These are phyloP conservation scores for Cairneyella variabilis DNA, from an alignment of 495 filamentous ascomycete species.

Conservation along the genomic window DNA sequence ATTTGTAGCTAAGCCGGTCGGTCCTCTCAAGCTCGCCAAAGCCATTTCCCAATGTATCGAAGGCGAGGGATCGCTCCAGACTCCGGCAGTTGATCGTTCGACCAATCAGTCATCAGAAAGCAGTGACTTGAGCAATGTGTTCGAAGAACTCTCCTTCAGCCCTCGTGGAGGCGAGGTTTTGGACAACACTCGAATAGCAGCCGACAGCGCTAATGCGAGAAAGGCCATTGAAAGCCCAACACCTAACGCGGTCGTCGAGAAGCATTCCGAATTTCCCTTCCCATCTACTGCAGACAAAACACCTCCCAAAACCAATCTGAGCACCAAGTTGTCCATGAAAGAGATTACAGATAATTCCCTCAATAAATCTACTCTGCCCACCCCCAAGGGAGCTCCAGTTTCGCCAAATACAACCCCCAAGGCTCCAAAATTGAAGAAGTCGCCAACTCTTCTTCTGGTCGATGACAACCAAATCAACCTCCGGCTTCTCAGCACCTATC, in stretches of 20 bases:
- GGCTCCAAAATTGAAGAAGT: not conserved
- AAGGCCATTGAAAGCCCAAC: slow-evolving; percentile 26
- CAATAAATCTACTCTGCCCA: not conserved
- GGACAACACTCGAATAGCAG: slow-evolving; percentile 25
- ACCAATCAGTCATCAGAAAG: not conserved
- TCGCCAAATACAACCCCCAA: not conserved
- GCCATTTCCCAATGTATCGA: slow-evolving; percentile 21
- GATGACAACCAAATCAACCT: slow-evolving; percentile 77
- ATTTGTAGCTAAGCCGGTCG: slow-evolving; percentile 24
- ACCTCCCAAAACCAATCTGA: not conserved
- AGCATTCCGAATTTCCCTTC: slow-evolving; percentile 24
- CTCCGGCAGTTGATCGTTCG: slow-evolving; percentile 4
- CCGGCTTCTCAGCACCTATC: slow-evolving; percentile 57
- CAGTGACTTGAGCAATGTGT: slow-evolving; percentile 19
- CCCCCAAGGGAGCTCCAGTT: not conserved
- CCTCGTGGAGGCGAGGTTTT: slow-evolving; percentile 21
- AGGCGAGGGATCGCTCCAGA: not conserved
- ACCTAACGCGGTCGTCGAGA: slow-evolving; percentile 18
- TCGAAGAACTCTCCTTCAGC: slow-evolving; percentile 21
- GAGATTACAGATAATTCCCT: not conserved
- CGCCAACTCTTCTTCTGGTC: slow-evolving; percentile 52
- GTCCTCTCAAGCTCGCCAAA: slow-evolving; percentile 24
- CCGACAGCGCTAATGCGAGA: slow-evolving; percentile 25
- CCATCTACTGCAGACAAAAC: not conserved
- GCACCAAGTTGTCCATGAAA: no score